Evolutionary conservation across 306 rosid species (phyloP).

Genomic region (Casuarina cunninghamiana): DNA sequence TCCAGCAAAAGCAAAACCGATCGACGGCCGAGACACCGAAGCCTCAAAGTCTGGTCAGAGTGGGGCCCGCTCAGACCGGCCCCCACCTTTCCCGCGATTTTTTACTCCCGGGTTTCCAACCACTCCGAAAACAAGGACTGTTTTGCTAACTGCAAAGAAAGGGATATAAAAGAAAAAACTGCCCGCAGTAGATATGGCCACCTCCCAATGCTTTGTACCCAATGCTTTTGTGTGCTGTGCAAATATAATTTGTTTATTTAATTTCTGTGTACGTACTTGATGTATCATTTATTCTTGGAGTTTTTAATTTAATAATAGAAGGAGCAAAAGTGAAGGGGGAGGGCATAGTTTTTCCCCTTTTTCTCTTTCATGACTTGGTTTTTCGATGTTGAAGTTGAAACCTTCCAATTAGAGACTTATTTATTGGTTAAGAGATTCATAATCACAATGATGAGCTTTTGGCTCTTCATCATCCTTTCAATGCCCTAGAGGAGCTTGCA

Average conservation of each 20-base stretch:
- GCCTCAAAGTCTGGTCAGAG: background rate
- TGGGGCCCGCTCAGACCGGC: slow-evolving; percentile 27
- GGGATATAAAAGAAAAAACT: background rate
- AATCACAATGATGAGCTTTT: background rate
- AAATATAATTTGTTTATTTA: background rate
- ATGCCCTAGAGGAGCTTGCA: too few relatives aligned
- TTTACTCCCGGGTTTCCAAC: slow-evolving; percentile 24
- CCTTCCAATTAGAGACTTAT: background rate
- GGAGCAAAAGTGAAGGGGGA: background rate
- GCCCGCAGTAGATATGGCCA: too few relatives aligned
- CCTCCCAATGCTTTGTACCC: too few relatives aligned
- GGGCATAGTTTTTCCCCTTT: background rate
- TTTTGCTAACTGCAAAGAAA: slow-evolving; percentile 10
- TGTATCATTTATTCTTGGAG: background rate
- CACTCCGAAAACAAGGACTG: slow-evolving; percentile 23
- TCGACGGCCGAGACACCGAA: slow-evolving; percentile 8
- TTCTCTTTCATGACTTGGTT: too few relatives aligned
- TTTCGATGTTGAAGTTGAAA: background rate
- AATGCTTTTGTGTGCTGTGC: too few relatives aligned
- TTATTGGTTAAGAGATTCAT: background rate
- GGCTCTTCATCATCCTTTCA: too few relatives aligned
- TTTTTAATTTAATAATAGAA: background rate
- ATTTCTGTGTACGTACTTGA: background rate
- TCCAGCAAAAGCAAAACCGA: background rate
- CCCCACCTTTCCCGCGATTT: slow-evolving; percentile 23